phyloP scores from a whole-genome alignment of 148 eudicot species.

The Chenopodium berlandieri region DNA sequence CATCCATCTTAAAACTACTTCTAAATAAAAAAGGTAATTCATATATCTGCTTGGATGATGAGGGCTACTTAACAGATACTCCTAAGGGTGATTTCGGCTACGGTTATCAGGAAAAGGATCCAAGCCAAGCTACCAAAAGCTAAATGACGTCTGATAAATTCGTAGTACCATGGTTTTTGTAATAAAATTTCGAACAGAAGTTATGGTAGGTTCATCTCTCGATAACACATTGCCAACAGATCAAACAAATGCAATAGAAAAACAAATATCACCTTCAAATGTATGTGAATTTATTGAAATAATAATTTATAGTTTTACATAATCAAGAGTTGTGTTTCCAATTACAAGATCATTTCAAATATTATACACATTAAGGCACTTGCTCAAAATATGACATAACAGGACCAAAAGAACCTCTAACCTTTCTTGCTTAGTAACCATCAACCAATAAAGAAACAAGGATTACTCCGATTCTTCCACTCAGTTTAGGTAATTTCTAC shows the following conservation, averaged over 20 bases:
- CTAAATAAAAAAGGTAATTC: background rate
- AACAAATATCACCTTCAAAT: background rate
- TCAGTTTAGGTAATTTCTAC: background rate
- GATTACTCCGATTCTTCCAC: background rate
- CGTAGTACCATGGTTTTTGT: no score
- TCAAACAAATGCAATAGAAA: background rate
- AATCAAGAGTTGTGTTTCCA: constrained; percentile 17
- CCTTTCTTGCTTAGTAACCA: constrained; percentile 10
- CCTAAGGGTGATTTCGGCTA: no score
- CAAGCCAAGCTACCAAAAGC: no score
- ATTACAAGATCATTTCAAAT: constrained; percentile 16
- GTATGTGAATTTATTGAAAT: constrained; percentile 17
- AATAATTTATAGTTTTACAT: constrained; percentile 27
- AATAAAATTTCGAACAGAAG: background rate
- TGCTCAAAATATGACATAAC: background rate
- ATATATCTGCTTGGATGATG: background rate
- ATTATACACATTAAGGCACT: background rate
- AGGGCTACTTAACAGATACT: background rate
- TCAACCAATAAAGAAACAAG: background rate
- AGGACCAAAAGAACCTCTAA: constrained; percentile 11
- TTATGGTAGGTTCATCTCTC: background rate
- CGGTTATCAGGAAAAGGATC: no score
- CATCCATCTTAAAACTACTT: background rate
- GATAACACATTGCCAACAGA: background rate
- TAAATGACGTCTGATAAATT: no score